A percentile compares a stretch with the other conserved stretches of the same genome.
These are phyloP conservation scores for Solanum chmielewskii DNA, from an alignment of 257 asterid genomes.

Conservation along the genomic window DNA sequence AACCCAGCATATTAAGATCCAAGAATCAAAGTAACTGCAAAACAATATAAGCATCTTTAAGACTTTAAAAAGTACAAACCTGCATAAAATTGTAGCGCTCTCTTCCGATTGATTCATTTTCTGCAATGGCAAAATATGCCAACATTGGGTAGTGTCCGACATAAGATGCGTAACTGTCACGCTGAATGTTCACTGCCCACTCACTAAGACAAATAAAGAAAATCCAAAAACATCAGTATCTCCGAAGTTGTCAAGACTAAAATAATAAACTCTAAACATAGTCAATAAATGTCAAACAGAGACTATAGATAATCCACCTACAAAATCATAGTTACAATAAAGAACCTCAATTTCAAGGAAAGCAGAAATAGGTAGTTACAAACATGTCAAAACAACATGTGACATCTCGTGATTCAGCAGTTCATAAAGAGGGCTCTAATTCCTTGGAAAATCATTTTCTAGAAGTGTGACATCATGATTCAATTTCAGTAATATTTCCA, in stretches of 20 bases:
- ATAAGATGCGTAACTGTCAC: slow-evolving; percentile 90
- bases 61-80: slow-evolving; percentile 24
- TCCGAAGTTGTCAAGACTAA: neutral
- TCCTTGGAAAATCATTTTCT: neutral
- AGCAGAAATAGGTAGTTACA: neutral
- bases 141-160: slow-evolving; percentile 83
- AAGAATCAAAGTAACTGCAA: neutral
- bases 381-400: neutral
- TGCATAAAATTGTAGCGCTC: slow-evolving; percentile 99
- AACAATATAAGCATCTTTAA: neutral
- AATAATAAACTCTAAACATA: neutral
- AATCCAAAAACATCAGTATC: neutral
- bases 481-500: neutral
- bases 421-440: neutral
- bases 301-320: neutral
- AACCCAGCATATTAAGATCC: neutral
- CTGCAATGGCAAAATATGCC: slow-evolving; percentile 89
- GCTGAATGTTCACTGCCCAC: slow-evolving; percentile 96
- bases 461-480: neutral
- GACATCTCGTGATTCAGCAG: neutral
- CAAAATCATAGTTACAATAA: neutral
- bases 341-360: neutral
- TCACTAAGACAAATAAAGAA: slow-evolving; percentile 34
- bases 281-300: neutral
- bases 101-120: slow-evolving; percentile 94